Percentiles rank a stretch among this genome's conserved stretches.
Conservation (phyloP, 2,329 filamentous ascomycete species). For the Ascochyta lentis region DNA sequence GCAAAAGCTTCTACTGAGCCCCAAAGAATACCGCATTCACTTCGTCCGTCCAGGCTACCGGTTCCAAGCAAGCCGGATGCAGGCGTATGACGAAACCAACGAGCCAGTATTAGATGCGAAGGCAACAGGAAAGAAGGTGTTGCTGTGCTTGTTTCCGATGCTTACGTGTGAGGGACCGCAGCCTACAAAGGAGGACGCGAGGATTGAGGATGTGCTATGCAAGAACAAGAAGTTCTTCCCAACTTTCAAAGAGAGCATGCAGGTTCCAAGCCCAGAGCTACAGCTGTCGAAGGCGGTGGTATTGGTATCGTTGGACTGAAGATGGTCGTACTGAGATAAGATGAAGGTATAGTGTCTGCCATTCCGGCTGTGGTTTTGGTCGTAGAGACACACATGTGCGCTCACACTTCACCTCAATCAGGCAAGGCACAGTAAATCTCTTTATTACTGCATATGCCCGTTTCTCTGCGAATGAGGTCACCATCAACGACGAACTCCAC, state of each 20-base stretch:
- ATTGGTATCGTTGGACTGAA: conserved; percentile 1
- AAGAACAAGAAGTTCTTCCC: conserved; percentile 20
- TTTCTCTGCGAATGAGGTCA: too few species aligned
- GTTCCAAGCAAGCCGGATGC: conserved; percentile 22
- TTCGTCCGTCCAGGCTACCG: conserved; percentile 7
- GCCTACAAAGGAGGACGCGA: background rate
- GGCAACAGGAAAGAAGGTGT: conserved; percentile 3
- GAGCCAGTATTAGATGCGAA: background rate
- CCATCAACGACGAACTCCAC: too few species aligned
- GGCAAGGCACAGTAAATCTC: too few species aligned
- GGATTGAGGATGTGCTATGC: conserved; percentile 5
- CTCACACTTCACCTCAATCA: too few species aligned
- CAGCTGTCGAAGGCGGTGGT: conserved; percentile 13
- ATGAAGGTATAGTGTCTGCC: too few species aligned
- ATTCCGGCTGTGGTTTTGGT: too few species aligned
- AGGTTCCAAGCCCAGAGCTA: too few species aligned
- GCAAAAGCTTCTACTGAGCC: conserved; percentile 16
- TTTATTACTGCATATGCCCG: too few species aligned
- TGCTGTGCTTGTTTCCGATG: conserved; percentile 20
- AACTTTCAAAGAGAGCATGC: conserved; percentile 8
- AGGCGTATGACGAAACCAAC: conserved; percentile 4
- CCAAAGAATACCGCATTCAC: conserved; percentile 17
- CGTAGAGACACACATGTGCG: too few species aligned
- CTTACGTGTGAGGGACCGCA: background rate
- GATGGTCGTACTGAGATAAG: too few species aligned